phyloP scores from a whole-genome alignment of 805 yeast genomes.

The Candida broadrunensis region DNA sequence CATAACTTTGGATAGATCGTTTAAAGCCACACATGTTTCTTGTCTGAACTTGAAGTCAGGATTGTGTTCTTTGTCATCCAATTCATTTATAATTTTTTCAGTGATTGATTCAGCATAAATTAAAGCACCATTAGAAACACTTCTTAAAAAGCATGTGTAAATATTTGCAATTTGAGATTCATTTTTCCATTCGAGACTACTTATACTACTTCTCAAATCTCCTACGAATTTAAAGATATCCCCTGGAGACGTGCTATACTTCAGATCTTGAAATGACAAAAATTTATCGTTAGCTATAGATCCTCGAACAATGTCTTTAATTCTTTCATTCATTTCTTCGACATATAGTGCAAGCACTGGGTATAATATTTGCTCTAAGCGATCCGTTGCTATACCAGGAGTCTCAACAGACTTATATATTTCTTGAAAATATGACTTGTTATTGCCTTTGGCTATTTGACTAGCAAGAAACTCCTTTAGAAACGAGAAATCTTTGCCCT shows the following conservation, averaged over 20 bases:
- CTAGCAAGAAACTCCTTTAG: background rate
- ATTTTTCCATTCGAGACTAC: slow-evolving; percentile 63
- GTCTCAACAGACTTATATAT: background rate
- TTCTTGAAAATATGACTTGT: background rate
- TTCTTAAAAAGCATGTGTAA: slow-evolving; percentile 57
- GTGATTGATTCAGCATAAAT: slow-evolving; percentile 43
- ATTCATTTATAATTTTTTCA: slow-evolving; percentile 40
- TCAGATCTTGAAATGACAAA: slow-evolving; percentile 44
- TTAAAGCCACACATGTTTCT: slow-evolving; percentile 72
- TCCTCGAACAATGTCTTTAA: slow-evolving; percentile 47
- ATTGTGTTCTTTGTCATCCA: slow-evolving; percentile 27
- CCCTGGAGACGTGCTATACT: slow-evolving; percentile 58
- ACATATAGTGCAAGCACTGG: slow-evolving; percentile 37
- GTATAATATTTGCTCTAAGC: slow-evolving; percentile 52
- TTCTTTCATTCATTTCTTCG: slow-evolving; percentile 42
- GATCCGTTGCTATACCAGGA: background rate
- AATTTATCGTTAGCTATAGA: slow-evolving; percentile 60
- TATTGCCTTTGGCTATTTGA: background rate
- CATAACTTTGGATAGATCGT: slow-evolving; percentile 57
- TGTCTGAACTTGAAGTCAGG: slow-evolving; percentile 48
- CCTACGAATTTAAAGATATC: slow-evolving; percentile 66
- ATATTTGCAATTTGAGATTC: slow-evolving; percentile 59
- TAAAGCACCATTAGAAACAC: slow-evolving; percentile 60
- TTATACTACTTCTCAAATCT: slow-evolving; percentile 55
- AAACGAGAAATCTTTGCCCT: background rate